Evolutionary conservation across 257 asterid species (phyloP).

Genomic region (Rhazya stricta): DNA sequence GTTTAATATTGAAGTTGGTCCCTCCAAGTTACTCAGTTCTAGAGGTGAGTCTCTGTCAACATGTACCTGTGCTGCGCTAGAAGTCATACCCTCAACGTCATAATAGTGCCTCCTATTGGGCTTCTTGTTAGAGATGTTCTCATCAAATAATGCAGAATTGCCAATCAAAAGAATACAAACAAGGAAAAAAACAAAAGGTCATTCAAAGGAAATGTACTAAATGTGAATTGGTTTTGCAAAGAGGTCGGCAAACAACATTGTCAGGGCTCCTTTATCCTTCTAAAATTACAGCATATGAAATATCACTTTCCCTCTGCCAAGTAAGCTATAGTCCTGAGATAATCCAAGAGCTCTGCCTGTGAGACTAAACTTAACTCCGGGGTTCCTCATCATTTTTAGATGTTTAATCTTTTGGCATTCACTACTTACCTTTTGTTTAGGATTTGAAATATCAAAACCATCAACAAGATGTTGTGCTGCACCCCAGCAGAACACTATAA

Average conservation of each 20-base stretch:
- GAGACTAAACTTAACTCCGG: neutral
- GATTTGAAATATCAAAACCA: neutral
- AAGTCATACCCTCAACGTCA: neutral
- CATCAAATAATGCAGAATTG: neutral
- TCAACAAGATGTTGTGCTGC: neutral
- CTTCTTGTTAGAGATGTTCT: neutral
- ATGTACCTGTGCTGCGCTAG: neutral
- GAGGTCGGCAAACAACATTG: neutral
- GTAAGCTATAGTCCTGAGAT: neutral
- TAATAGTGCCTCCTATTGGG: neutral
- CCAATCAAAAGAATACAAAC: neutral
- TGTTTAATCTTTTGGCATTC: neutral
- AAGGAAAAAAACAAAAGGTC: neutral
- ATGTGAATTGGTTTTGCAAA: neutral
- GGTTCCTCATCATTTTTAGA: neutral
- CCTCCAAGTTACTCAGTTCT: neutral
- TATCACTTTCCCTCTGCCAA: neutral
- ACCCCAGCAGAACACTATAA: neutral
- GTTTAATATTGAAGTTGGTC: neutral
- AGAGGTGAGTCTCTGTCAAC: neutral
- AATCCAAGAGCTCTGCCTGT: neutral
- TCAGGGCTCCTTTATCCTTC: neutral
- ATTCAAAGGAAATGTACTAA: neutral
- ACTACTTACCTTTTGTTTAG: neutral
- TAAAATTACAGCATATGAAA: neutral